Evolutionary conservation across 768 basidiomycete species (phyloP).

Genomic region (Pisolithus tinctorius): DNA sequence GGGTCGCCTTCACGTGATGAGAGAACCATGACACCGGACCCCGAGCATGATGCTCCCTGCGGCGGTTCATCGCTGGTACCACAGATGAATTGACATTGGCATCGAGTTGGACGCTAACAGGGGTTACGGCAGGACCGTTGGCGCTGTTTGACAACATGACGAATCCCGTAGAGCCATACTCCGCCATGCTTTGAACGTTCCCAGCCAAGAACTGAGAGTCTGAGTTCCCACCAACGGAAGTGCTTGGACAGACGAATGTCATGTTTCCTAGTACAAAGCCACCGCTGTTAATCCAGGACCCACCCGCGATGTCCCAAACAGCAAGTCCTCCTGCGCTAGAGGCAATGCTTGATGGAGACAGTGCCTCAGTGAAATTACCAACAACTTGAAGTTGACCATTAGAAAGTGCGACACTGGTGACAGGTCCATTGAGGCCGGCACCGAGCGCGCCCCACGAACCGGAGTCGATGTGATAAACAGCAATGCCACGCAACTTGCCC

Average conservation of each 20-base stretch:
- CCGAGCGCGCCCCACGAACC: conserved; percentile 64
- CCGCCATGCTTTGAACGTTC: conserved; percentile 45
- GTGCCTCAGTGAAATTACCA: conserved; percentile 65
- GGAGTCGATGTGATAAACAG: conserved; percentile 59
- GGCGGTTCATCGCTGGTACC: conserved; percentile 29
- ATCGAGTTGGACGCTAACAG: conserved; percentile 54
- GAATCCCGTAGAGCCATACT: conserved; percentile 73
- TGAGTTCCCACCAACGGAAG: conserved; percentile 35
- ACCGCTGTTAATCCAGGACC: conserved; percentile 66
- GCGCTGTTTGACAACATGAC: conserved; percentile 72
- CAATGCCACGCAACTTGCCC: conserved; percentile 53
- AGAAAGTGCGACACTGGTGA: conserved; percentile 51
- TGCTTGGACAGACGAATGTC: conserved; percentile 62
- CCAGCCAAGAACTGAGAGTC: conserved; percentile 63
- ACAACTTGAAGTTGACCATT: conserved; percentile 53
- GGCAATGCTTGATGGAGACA: conserved; percentile 31
- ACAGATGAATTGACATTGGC: conserved; percentile 27
- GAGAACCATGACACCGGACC: conserved; percentile 43
- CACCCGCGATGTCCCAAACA: conserved; percentile 55
- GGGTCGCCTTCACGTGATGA: conserved; percentile 33
- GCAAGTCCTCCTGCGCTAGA: conserved; percentile 57
- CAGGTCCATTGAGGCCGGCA: conserved; percentile 71
- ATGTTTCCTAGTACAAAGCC: conserved; percentile 70
- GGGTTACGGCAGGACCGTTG: conserved; percentile 50
- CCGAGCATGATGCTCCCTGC: conserved; percentile 32